Percentiles rank a stretch among this genome's conserved stretches.
These are phyloP conservation scores for Camillea tinctor DNA, from an alignment of 2,329 filamentous ascomycete species.

Conservation along the genomic window DNA sequence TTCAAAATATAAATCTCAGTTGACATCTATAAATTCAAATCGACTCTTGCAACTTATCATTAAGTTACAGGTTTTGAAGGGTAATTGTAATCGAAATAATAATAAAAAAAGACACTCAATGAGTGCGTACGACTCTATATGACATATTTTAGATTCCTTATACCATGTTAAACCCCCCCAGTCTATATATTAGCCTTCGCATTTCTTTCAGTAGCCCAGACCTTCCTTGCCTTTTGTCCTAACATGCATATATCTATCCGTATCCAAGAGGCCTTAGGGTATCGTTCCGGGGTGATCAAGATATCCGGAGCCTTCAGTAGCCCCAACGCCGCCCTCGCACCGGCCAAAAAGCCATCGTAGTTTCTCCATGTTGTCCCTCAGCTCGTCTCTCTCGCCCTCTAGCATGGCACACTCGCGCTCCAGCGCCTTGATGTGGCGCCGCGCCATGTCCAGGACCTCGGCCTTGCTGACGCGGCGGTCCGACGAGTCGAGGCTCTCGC, in stretches of 20 bases:
- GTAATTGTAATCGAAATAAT: neutral
- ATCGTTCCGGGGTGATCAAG: constrained; percentile 10
- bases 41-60: neutral
- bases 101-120: neutral
- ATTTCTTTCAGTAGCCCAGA: neutral
- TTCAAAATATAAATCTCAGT: neutral
- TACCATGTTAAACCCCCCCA: neutral
- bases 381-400: constrained; percentile 38
- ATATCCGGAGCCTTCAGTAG: constrained; percentile 7
- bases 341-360: constrained; percentile 31
- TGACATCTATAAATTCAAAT: neutral
- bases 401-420: constrained; percentile 38
- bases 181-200: neutral
- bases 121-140: neutral
- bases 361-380: constrained; percentile 29
- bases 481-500: constrained; percentile 20
- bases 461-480: constrained; percentile 40
- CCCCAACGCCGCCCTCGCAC: constrained; percentile 22
- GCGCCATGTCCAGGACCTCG: constrained; percentile 45
- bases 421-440: constrained; percentile 40
- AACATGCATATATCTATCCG: neutral
- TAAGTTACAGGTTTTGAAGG: neutral
- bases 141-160: neutral
- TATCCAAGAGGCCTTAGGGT: constrained; percentile 6
- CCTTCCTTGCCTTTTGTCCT: neutral